Conservation (phyloP, 2,329 filamentous ascomycete species). For the Chaetomium sp. region DNA sequence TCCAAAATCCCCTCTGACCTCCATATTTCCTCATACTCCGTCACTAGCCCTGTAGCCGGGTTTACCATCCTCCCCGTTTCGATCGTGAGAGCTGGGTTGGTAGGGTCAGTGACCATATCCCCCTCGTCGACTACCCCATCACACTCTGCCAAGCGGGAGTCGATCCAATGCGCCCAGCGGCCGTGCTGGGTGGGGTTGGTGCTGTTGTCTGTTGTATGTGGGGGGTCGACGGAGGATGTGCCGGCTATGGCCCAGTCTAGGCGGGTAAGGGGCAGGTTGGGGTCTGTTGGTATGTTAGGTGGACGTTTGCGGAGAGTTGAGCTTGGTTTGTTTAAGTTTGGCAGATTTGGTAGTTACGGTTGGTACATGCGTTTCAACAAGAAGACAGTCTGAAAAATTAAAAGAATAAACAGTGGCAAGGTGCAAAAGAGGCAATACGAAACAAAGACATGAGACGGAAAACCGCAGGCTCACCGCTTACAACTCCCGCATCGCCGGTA, state of each 20-base stretch:
- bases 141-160: constrained; percentile 40
- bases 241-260: constrained; percentile 64
- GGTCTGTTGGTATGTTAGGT: no score
- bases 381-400: no score
- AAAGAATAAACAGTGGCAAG: no score
- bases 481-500: not conserved
- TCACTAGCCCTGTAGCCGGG: constrained; percentile 43
- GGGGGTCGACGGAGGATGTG: constrained; percentile 35
- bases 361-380: no score
- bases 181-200: constrained; percentile 30
- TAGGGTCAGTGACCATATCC: constrained; percentile 40
- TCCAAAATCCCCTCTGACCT: constrained; percentile 37
- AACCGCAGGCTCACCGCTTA: constrained; percentile 2
- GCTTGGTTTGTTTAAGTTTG: not conserved
- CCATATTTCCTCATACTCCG: constrained; percentile 64
- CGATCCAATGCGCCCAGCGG: constrained; percentile 54
- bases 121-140: constrained; percentile 46
- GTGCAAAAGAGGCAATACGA: no score
- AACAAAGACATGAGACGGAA: no score
- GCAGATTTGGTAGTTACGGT: no score
- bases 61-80: constrained; percentile 58
- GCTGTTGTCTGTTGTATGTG: constrained; percentile 17
- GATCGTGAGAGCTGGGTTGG: constrained; percentile 40
- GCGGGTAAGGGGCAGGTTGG: constrained; percentile 16
- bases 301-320: no score